These are phyloP conservation scores for Pseudophaeomoniella oleicola DNA, from an alignment of 2,329 filamentous ascomycete genomes.

Conservation along the genomic window DNA sequence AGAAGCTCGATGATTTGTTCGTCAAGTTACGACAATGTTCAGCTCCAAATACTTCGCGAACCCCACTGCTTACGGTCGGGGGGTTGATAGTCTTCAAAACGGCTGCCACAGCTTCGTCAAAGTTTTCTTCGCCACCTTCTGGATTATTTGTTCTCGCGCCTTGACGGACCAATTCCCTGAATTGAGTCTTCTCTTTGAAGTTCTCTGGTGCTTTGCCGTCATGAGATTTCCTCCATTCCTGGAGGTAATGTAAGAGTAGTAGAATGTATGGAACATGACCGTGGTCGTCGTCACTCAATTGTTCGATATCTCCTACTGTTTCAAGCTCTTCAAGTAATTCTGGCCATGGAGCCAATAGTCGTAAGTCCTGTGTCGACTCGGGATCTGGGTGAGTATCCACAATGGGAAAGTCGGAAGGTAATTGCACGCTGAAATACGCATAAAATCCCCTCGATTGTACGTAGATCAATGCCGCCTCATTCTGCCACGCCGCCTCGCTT, in stretches of 20 bases:
- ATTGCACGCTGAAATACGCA: slow-evolving; percentile 66
- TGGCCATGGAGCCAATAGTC: slow-evolving; percentile 73
- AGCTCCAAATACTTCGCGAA: slow-evolving; percentile 68
- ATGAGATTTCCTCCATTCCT: slow-evolving; percentile 62
- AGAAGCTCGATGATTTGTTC: slow-evolving; percentile 52
- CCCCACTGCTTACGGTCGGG: slow-evolving; percentile 50
- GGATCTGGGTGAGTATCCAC: slow-evolving; percentile 92
- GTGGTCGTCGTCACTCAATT: slow-evolving; percentile 63
- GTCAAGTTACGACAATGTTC: slow-evolving; percentile 35
- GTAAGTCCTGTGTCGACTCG: slow-evolving; percentile 69
- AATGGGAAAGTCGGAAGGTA: slow-evolving; percentile 73
- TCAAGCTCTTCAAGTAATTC: slow-evolving; percentile 56
- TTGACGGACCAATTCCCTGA: slow-evolving; percentile 54
- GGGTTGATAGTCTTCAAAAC: slow-evolving; percentile 74
- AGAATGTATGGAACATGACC: slow-evolving; percentile 83
- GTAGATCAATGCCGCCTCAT: slow-evolving; percentile 61
- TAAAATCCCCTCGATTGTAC: slow-evolving; percentile 88
- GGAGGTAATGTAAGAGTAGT: slow-evolving; percentile 68
- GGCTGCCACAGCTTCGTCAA: slow-evolving; percentile 75
- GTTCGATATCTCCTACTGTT: slow-evolving; percentile 52
- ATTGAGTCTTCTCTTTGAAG: slow-evolving; percentile 77
- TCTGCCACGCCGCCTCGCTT: slow-evolving; percentile 33
- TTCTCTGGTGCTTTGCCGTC: slow-evolving; percentile 52
- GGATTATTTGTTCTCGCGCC: slow-evolving; percentile 56
- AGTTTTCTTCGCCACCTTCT: slow-evolving; percentile 92